Evolutionary conservation across 805 yeast species (phyloP).

Genomic region (Nakazawaea wyomingensis): DNA sequence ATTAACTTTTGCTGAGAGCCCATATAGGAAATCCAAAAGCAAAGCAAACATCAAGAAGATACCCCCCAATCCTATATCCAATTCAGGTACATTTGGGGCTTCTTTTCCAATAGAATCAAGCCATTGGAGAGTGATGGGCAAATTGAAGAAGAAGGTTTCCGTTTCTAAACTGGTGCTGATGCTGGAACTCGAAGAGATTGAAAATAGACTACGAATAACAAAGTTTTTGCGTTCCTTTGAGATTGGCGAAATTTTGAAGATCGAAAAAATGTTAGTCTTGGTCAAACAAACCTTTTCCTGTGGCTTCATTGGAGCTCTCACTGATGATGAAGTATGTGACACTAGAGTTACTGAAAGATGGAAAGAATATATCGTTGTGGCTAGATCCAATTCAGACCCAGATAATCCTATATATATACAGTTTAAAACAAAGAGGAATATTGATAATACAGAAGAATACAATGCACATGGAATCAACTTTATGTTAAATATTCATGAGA

Average conservation of each 20-base stretch:
- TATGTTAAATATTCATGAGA: slow-evolving; percentile 9
- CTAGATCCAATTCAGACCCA: slow-evolving; percentile 51
- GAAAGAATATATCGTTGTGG: slow-evolving; percentile 74
- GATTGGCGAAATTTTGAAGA: slow-evolving; percentile 59
- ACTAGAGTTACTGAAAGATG: slow-evolving; percentile 65
- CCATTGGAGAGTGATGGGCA: slow-evolving; percentile 17
- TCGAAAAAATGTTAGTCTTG: slow-evolving; percentile 66
- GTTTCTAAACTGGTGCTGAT: slow-evolving; percentile 18
- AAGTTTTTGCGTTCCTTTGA: slow-evolving; percentile 28
- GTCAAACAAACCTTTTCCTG: slow-evolving; percentile 35
- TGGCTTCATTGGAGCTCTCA: slow-evolving; percentile 29
- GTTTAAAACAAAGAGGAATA: slow-evolving; percentile 46
- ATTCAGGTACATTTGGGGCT: slow-evolving; percentile 8
- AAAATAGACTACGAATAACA: slow-evolving; percentile 19
- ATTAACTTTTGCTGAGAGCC: background rate
- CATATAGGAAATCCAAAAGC: background rate
- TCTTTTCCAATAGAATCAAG: slow-evolving; percentile 16
- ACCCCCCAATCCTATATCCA: slow-evolving; percentile 8
- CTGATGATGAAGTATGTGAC: slow-evolving; percentile 47
- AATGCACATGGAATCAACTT: slow-evolving; percentile 11
- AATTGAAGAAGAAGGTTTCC: slow-evolving; percentile 20
- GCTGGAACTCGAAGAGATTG: slow-evolving; percentile 16
- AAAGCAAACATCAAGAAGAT: background rate
- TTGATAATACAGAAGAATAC: slow-evolving; percentile 15
- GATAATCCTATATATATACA: slow-evolving; percentile 56